Evolutionary conservation across 129 eudicot species (phyloP).

Genomic region (Tagetes erecta): DNA sequence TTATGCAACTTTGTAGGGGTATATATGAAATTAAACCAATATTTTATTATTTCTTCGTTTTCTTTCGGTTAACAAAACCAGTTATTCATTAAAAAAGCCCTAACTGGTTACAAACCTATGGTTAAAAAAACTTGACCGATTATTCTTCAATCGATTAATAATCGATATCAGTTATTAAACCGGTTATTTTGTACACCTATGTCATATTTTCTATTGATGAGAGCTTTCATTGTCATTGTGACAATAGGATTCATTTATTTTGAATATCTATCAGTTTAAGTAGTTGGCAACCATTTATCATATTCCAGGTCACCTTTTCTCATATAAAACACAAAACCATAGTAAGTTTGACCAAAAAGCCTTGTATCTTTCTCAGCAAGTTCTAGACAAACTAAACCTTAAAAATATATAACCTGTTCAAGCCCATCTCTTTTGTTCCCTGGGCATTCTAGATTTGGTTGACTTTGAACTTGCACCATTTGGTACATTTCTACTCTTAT

Average conservation of each 20-base stretch:
- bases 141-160: no score
- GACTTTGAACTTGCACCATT: conserved; percentile 13
- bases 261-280: background rate
- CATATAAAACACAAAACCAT: background rate
- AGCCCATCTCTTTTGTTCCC: conserved; percentile 56
- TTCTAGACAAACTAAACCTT: conserved; percentile 3
- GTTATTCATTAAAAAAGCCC: no score
- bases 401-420: conserved; percentile 30
- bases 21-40: no score
- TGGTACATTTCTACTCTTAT: conserved; percentile 26
- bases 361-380: background rate
- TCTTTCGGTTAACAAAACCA: no score
- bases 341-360: background rate
- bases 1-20: no score
- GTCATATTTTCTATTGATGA: background rate
- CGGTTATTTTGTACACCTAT: no score
- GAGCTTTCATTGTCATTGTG: conserved; percentile 12
- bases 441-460: conserved; percentile 37
- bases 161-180: no score
- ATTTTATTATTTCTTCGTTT: no score
- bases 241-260: conserved; percentile 16
- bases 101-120: no score
- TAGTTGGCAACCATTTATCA: background rate
- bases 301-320: conserved; percentile 13
- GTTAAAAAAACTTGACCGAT: no score